A percentile compares a stretch with the other conserved stretches of the same genome.
phyloP scores from a whole-genome alignment of 1,284 basidiomycete species.

The Moesziomyces sp. region DNA sequence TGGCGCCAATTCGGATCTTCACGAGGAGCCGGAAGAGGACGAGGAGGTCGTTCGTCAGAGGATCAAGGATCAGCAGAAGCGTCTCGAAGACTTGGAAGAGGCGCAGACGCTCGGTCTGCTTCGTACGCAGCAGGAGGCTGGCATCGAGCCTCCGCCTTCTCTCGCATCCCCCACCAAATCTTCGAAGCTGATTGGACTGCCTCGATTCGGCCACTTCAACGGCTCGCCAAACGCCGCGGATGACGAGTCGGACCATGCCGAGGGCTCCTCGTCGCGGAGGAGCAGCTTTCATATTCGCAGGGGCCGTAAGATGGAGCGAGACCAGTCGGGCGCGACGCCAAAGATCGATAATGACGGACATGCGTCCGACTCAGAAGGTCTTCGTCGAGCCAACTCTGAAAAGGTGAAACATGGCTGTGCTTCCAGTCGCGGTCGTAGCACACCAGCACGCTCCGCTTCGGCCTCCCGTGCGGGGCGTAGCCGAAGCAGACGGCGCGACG shows the following conservation, averaged over 20 bases:
- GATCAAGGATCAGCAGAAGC: conserved; percentile 31
- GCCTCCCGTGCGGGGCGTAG: conserved; percentile 23
- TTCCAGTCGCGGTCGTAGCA: conserved; percentile 4
- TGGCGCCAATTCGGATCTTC: neutral
- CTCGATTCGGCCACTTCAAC: conserved; percentile 18
- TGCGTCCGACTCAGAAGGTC: neutral
- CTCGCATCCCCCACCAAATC: conserved; percentile 15
- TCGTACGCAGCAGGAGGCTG: conserved; percentile 35
- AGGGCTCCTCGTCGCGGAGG: conserved; percentile 9
- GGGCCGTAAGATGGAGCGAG: neutral
- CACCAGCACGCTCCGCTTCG: conserved; percentile 19
- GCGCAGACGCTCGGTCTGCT: conserved; percentile 37
- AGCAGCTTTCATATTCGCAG: conserved; percentile 17
- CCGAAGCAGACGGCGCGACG: conserved; percentile 8
- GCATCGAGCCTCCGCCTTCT: conserved; percentile 27
- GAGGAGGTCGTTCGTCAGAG: conserved; percentile 23
- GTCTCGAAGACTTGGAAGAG: conserved; percentile 40
- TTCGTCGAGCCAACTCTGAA: conserved; percentile 21
- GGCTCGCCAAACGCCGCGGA: conserved; percentile 6
- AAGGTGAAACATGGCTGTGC: conserved; percentile 8
- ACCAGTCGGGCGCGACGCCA: neutral
- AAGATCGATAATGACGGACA: neutral
- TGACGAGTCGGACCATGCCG: neutral
- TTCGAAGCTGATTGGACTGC: conserved; percentile 25
- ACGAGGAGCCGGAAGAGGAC: conserved; percentile 34